phyloP scores from a whole-genome alignment of 495 filamentous ascomycete species.

The Delitschia confertaspora region DNA sequence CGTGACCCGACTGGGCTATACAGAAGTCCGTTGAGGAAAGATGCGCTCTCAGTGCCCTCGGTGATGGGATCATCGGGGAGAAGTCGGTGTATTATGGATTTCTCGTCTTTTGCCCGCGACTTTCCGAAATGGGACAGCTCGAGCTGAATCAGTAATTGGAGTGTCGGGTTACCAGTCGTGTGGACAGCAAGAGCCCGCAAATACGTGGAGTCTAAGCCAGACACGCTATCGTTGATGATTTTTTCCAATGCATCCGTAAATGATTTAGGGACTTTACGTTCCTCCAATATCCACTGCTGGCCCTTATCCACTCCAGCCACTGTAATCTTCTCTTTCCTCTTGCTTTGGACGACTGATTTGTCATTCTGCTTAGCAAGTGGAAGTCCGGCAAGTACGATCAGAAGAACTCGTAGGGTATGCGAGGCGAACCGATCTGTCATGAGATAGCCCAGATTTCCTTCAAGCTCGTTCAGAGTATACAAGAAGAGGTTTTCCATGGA shows the following conservation, averaged over 20 bases:
- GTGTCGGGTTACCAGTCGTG: constrained; percentile 76
- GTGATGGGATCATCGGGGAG: constrained; percentile 56
- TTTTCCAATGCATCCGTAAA: constrained; percentile 69
- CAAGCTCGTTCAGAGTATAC: constrained; percentile 68
- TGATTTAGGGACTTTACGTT: constrained; percentile 57
- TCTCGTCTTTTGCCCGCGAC: constrained; percentile 50
- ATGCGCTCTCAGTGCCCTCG: constrained; percentile 49
- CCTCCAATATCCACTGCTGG: constrained; percentile 32
- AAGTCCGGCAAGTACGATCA: constrained; percentile 77
- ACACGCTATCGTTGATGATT: constrained; percentile 63
- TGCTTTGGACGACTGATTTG: constrained; percentile 67
- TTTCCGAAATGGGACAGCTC: constrained; percentile 65
- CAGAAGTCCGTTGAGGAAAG: constrained; percentile 74
- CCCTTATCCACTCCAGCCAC: constrained; percentile 36
- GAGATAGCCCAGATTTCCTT: constrained; percentile 72
- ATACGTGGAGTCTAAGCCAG: constrained; percentile 59
- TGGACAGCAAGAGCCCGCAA: constrained; percentile 76
- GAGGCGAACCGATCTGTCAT: constrained; percentile 86
- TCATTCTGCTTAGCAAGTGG: constrained; percentile 48
- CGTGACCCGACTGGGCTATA: constrained; percentile 87
- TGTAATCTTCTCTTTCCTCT: constrained; percentile 76
- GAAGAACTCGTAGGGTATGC: constrained; percentile 74
- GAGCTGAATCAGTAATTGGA: constrained; percentile 78
- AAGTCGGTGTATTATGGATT: constrained; percentile 51
- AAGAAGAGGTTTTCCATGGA: constrained; percentile 83